Evolutionary conservation across 768 basidiomycete genomes (phyloP), one percentile per base, ranked within the genome.

Genomic region (Russula foetens): DNA sequence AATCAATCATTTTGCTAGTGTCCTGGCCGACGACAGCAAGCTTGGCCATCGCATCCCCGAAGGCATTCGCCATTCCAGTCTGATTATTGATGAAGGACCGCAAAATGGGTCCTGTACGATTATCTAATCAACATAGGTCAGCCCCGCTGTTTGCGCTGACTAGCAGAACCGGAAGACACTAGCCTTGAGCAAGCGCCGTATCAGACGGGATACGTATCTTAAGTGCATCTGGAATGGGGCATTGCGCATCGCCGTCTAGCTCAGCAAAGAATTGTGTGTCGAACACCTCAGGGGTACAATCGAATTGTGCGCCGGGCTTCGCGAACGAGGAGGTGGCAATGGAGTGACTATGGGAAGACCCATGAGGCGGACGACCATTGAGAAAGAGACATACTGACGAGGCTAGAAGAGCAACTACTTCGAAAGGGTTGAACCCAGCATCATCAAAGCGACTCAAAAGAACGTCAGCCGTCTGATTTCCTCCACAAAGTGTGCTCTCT

Each of bases 71-170:
- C 67, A 68, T 67, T 44, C 60, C 50, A 46, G 44, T 61, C 56
- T 66, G 65, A 51, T 70, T 53, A 55, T 66, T 64, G 31, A 74
- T 75, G 60, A 76, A 73, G 2, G 71, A 70, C 67, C 81, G 80
- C 79, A 79, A 81, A 45, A 66, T 65, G 70, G 79, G 80, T 14
- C 76, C 73, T n/a, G 80, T 82, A 47, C 76, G 69, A 4, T 72
- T 60, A 68, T 80, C 77, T 71, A 63, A 33, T 33, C 47, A 57
- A 39, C 26, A 47, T 5, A 33, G 50, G 14, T 60, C 7, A 53
- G 48, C 38, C 41, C 24, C 7, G 5, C 0, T n/a, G n/a, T n/a
- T n/a, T n/a, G n/a, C n/a, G 5, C 8, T 12, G 12, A 8, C 2
- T 35, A 29, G 17, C 24, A 43, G 21, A 53, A 43, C 12, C 17